Evolutionary conservation across 768 basidiomycete genomes (phyloP).

Genomic region (Suillus weaverae): DNA sequence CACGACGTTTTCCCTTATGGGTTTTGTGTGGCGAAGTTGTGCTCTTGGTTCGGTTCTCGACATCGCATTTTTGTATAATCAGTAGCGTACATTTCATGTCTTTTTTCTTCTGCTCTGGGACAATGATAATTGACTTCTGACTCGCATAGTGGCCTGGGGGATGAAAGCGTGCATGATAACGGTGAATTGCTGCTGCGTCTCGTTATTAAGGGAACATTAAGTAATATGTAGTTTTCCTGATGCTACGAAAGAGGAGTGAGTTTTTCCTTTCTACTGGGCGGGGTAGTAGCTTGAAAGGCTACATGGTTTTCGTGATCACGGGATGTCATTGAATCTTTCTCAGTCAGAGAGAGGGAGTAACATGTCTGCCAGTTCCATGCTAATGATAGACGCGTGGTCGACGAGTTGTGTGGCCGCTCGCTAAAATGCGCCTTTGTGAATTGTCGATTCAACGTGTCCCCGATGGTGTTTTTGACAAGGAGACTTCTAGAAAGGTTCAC

Average conservation of each 20-base stretch:
- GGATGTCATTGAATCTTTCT: neutral
- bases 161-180: neutral
- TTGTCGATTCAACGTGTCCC: neutral
- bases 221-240: too few relatives aligned
- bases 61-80: neutral
- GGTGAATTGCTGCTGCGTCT: neutral
- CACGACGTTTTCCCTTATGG: too few relatives aligned
- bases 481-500: neutral
- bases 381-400: neutral
- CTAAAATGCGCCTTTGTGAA: neutral
- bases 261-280: neutral
- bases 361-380: neutral
- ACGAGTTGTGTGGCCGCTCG: neutral
- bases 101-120: neutral
- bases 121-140: neutral
- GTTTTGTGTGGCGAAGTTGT: neutral
- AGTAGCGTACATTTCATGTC: slow-evolving; percentile 4
- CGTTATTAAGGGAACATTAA: too few relatives aligned
- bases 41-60: neutral
- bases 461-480: neutral
- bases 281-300: neutral
- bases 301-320: neutral
- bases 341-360: neutral
- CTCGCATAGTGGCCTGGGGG: neutral
- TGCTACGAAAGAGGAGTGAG: too few relatives aligned